These are phyloP conservation scores for Pyrrhoderma lamaoense DNA, from an alignment of 1,284 basidiomycete genomes.

Conservation along the genomic window DNA sequence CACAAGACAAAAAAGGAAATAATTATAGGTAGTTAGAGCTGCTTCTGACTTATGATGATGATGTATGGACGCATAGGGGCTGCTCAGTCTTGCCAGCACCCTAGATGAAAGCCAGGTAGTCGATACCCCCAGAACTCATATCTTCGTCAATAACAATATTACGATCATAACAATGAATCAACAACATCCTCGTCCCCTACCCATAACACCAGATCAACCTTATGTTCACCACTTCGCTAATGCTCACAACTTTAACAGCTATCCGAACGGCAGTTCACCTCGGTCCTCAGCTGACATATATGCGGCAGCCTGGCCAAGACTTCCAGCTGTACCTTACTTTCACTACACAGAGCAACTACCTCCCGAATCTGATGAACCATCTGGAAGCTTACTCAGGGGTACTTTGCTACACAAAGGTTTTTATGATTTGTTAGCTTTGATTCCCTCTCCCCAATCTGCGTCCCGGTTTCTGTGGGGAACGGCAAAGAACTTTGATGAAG, in stretches of 20 bases:
- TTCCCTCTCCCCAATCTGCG: conserved; percentile 50
- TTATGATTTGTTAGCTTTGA: conserved; percentile 78
- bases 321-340: conserved; percentile 27
- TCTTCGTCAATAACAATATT: neutral
- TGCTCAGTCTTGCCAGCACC: neutral
- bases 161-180: conserved; percentile 6
- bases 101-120: neutral
- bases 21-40: too few species aligned
- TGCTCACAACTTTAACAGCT: conserved; percentile 24
- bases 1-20: too few species aligned
- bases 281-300: conserved; percentile 26
- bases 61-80: too few species aligned
- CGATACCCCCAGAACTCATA: too few species aligned
- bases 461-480: conserved; percentile 55
- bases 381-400: conserved; percentile 51
- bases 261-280: conserved; percentile 37
- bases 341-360: conserved; percentile 25
- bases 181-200: conserved; percentile 34
- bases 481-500: conserved; percentile 19
- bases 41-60: too few species aligned
- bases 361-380: conserved; percentile 34
- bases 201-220: conserved; percentile 28
- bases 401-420: conserved; percentile 79
- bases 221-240: conserved; percentile 18
- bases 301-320: conserved; percentile 40